Base-by-base conservation (phyloP, 305 asterid genomes). In the Plantago coronopus region DNA sequence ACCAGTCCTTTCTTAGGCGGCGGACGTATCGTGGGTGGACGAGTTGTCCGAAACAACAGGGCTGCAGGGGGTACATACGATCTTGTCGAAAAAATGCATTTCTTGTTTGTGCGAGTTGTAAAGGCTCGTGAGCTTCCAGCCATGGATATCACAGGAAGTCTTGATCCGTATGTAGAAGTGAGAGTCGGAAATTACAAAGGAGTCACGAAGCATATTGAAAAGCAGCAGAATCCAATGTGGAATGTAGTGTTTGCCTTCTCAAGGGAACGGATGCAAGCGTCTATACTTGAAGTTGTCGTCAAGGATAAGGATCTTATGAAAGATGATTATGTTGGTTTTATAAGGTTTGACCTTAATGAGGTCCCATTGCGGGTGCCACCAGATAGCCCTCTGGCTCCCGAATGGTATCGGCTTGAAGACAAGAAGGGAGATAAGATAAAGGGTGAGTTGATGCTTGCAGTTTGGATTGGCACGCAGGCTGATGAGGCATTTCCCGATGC, bases 391-490 rank as follows among this genome's bases (percentile, higher is more conserved):
- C 73, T 87, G 62, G 95, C 95, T 65, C 94, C 94, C 0, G 88
- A 87, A 63, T 87, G 95, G 95, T 87, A 87, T 65, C 87, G 88
- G 55, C 88, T 84, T 29, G 74, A 79, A 62, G 88, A 83, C 54
- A 87, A 81, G 78, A 87, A 79, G 72, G 91, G 91, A 1, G 83
- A 82, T 68, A 87, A 87, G 62, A 82, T 78, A 57, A 82, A 78
- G 58, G 87, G 95, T 0, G 95, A 87, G 66, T 65, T 87, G 65
- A 87, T 87, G 95, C 95, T 87, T 48, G 95, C 95, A 0, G 85
- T 87, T 43, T 87, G 95, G 95, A 84, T 82, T 17, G 95, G 95
- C 15, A 87, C 95, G n/a, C 95, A 87, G 71, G 94, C 94, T 0
- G 95, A 84, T 25, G 95, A 87, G 72, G 90, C 95, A 5, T 85